Evolutionary conservation across 805 yeast species (phyloP), one percentile per base, ranked within the genome.

Genomic region (Saccharomyces jurei): DNA sequence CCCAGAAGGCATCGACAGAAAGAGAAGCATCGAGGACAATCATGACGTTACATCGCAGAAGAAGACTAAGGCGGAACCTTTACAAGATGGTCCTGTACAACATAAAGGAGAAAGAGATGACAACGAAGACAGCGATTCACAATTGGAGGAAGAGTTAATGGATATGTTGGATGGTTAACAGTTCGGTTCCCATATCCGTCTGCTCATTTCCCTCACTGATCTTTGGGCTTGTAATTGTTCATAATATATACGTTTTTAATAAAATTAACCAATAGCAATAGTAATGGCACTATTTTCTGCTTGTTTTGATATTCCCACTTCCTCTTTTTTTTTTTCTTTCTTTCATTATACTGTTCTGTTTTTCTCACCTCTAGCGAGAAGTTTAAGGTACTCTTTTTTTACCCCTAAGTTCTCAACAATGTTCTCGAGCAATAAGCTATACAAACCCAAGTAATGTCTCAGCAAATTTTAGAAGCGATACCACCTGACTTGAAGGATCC

Each of bases 81-180:
- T 26, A 41, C 56, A 52, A 28, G 44, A 36, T 8, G 44, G 44
- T 36, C 44, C 44, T 36, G 44, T 21, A 17, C 44, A 36, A 36
- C 50, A 46, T 14, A 50, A 44, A 25, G 56, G 53, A 21, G 56
- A 51, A 25, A 56, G 53, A 41, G 41, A 36, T 11, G 27, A 28
- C 13, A 48, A 46, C 17, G 61, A 56, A 14, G 65, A 63, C 6
- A 59, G 62, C 48, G 71, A 62, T 29, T 67, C 69, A 3, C 67
- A 59, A 30, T 52, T 68, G 17, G 71, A 68, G 49, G 67, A 65
- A 22, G 71, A 67, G 54, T 59, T 68, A 13, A 44, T 69, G 50
- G 61, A 63, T 29, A 67, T 63, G 56, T 59, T 69, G 41, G 69
- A 67, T 48, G 44, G 25, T 17, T 36, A 36, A 22, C 25, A 36